A percentile compares a stretch with the other conserved stretches of the same genome.
Evolutionary conservation across 1,284 basidiomycete genomes (phyloP).

Genomic region (Apiotrichum sp.): DNA sequence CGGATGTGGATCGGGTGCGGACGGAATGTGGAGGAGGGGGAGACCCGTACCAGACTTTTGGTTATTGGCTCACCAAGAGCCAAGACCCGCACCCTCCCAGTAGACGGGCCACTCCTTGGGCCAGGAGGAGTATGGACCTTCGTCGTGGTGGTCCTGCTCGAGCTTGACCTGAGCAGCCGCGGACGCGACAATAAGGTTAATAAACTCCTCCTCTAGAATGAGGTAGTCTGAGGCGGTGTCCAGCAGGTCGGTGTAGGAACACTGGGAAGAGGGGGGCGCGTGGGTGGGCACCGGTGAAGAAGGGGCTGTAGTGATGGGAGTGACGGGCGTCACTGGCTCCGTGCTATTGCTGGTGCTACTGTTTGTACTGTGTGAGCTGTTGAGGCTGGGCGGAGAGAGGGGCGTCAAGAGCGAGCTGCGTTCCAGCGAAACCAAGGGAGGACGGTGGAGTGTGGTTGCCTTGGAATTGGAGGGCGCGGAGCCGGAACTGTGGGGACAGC

Average conservation of each 20-base stretch:
- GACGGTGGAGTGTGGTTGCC: too few species aligned
- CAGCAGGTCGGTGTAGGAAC: too few species aligned
- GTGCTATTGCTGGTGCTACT: too few species aligned
- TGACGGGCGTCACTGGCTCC: background rate
- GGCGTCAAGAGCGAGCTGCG: too few species aligned
- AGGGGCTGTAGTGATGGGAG: background rate
- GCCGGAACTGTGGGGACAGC: too few species aligned
- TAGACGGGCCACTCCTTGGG: constrained; percentile 19
- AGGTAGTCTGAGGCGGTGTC: background rate
- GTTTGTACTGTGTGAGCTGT: too few species aligned
- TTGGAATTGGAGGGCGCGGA: too few species aligned
- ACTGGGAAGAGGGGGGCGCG: background rate
- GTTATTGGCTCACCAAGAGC: background rate
- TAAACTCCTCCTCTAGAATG: constrained; percentile 3
- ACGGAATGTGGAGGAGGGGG: too few species aligned
- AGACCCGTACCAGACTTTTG: too few species aligned
- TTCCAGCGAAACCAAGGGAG: too few species aligned
- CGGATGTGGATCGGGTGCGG: too few species aligned
- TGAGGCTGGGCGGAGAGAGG: too few species aligned
- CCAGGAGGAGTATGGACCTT: constrained; percentile 3
- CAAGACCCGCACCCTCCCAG: constrained; percentile 19
- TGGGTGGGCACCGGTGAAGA: background rate
- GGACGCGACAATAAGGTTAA: background rate
- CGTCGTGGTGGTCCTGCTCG: background rate
- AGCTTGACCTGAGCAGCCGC: background rate